Base-by-base conservation (phyloP, 306 rosid genomes). In the Vigna trinervia region DNA sequence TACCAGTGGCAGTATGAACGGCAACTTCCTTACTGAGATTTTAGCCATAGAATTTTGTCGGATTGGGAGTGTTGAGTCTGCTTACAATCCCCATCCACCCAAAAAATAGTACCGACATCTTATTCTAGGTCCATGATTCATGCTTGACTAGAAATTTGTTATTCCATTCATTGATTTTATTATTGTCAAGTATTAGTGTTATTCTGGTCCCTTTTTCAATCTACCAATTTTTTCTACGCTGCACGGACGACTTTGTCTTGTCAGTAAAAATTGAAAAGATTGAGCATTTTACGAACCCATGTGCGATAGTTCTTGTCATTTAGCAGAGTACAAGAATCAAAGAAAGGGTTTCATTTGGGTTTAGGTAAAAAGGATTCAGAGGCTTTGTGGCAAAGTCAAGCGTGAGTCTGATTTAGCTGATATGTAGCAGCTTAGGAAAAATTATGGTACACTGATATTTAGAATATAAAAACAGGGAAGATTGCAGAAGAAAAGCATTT, bases 111-210 rank as follows among this genome's bases (percentile, higher is more conserved):
- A 57, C 43, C 69, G 50, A 48, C 22, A 38, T 70, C 53, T 34
- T 67, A 50, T 45, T 73, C 68, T 47, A 76, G 81, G 81, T 69
- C 23, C 76, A 30, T 67, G 51, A 19, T 23, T 79, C 59, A 78
- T 58, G 71, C 61, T 61, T 68, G 43, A 65, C 28, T 19, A 68
- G 48, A 72, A 78, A 82, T 78, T 68, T 69, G 65, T 67, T 20
- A 83, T 70, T 85, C 82, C 50, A 71, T 87, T 84, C 43, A 82
- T 87, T 88, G 41, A 23, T 85, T 87, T 77, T 5, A 68, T 59
- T 69, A 15, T 13, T 76, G 65, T 58, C 68, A 15, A 71, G 48
- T 19, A 32, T 6, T 4, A 36, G 45, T 59, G 17, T 59, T 22
- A 1, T 62, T 14, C 26, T 46, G 69, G 43, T 69, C 43, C 60